phyloP scores from a whole-genome alignment of 805 yeast genomes.

The Sugiyamaella qingdaonensis region DNA sequence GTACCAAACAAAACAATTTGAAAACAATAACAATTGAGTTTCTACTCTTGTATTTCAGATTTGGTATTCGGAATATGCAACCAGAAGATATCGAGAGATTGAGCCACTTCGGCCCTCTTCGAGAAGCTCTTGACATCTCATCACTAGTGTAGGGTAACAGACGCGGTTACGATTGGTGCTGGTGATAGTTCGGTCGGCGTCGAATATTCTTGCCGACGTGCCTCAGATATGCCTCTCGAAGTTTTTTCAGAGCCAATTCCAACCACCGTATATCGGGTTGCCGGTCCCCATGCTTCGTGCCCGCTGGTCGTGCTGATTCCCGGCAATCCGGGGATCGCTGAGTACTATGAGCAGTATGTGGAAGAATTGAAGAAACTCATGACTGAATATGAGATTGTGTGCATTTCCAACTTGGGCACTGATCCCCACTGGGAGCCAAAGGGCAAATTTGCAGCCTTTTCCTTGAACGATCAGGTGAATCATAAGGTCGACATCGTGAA shows the following conservation, averaged over 20 bases:
- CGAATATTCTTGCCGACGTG: background rate
- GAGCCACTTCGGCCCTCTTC: too few species aligned
- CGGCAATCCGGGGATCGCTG: constrained; percentile 73
- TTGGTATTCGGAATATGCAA: too few species aligned
- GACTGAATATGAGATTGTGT: constrained; percentile 50
- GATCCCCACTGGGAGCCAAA: constrained; percentile 20
- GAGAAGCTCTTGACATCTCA: too few species aligned
- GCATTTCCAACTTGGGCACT: constrained; percentile 66
- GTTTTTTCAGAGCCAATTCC: constrained; percentile 1
- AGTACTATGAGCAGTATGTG: constrained; percentile 57
- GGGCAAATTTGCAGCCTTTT: constrained; percentile 6
- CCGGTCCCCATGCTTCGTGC: background rate
- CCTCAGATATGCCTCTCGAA: background rate
- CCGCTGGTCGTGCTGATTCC: constrained; percentile 59
- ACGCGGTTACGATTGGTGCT: too few species aligned
- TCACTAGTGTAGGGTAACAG: too few species aligned
- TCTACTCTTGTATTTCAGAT: too few species aligned
- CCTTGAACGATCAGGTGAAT: constrained; percentile 50
- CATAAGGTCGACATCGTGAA: constrained; percentile 54
- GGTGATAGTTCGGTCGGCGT: too few species aligned
- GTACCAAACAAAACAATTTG: too few species aligned
- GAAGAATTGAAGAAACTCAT: constrained; percentile 37
- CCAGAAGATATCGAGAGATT: too few species aligned
- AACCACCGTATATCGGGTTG: constrained; percentile 4
- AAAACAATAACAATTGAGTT: too few species aligned